Conservation (phyloP, 208 protist genomes). For the Leishmania mexicana region DNA sequence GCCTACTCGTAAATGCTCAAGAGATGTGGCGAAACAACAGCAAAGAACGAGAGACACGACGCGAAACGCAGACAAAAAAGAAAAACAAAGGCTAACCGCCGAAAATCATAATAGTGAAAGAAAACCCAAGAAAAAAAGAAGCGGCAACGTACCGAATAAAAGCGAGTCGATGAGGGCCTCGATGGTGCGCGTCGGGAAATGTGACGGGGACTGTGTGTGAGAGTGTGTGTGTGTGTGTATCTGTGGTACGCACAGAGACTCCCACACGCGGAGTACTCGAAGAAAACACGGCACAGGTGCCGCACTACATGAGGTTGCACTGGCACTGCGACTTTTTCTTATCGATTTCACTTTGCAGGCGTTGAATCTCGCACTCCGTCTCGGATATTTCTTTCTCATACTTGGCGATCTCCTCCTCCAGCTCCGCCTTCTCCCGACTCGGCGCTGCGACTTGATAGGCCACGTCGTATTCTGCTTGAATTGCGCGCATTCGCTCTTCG, state of each 20-base stretch:
- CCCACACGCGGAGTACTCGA: background rate
- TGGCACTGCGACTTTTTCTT: constrained; percentile 52
- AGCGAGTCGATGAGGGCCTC: background rate
- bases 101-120: background rate
- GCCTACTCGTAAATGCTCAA: background rate
- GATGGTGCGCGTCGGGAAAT: background rate
- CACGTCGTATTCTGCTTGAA: constrained; percentile 60
- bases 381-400: constrained; percentile 69
- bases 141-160: background rate
- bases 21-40: background rate
- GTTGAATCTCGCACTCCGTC: constrained; percentile 46
- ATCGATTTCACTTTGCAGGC: constrained; percentile 56
- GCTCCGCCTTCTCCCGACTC: constrained; percentile 43
- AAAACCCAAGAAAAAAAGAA: background rate
- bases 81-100: constrained; percentile 3
- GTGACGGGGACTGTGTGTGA: background rate
- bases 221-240: background rate
- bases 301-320: constrained; percentile 66
- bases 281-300: background rate
- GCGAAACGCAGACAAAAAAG: background rate
- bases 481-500: constrained; percentile 17
- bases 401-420: constrained; percentile 46
- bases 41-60: background rate
- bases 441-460: constrained; percentile 35
- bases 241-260: background rate